Evolutionary conservation across 441 rosid species (phyloP).

Genomic region (Flueggea neowawraea): DNA sequence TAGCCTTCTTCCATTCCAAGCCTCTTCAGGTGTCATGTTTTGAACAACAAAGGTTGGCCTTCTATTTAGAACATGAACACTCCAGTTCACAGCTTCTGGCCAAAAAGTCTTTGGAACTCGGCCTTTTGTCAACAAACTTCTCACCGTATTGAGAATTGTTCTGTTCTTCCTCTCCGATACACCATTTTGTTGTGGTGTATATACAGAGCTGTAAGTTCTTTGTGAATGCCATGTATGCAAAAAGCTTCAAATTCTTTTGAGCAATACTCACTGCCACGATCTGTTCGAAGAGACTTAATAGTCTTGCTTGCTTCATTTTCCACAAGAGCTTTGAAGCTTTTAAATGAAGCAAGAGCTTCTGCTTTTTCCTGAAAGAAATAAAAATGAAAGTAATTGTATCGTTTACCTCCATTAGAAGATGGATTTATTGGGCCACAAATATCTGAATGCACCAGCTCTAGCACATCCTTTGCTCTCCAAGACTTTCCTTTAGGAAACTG

Average conservation of each 20-base stretch:
- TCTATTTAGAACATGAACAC: constrained; percentile 1
- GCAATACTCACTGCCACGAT: constrained; percentile 1
- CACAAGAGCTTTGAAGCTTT: no score
- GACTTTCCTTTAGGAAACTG: no score
- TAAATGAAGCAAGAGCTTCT: no score
- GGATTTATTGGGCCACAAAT: no score
- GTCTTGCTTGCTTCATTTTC: no score
- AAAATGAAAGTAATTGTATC: no score
- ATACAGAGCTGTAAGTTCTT: constrained; percentile 7
- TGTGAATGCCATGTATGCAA: constrained; percentile 3
- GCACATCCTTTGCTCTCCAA: no score
- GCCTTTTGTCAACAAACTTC: neutral
- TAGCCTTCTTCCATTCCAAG: neutral
- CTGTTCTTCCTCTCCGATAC: constrained; percentile 1
- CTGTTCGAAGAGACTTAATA: neutral
- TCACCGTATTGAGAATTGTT: no score
- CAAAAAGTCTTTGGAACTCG: no score
- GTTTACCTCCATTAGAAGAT: no score
- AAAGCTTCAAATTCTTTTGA: neutral
- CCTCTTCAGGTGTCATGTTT: constrained; percentile 4
- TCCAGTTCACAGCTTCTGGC: constrained; percentile 5
- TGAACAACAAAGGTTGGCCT: constrained; percentile 1
- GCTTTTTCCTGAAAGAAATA: constrained; percentile 1
- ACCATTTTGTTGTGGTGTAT: constrained; percentile 11
- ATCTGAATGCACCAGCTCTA: no score